These are phyloP conservation scores for Peronosclerospora sorghi DNA, from an alignment of 352 stramenopile genomes.

Conservation along the genomic window DNA sequence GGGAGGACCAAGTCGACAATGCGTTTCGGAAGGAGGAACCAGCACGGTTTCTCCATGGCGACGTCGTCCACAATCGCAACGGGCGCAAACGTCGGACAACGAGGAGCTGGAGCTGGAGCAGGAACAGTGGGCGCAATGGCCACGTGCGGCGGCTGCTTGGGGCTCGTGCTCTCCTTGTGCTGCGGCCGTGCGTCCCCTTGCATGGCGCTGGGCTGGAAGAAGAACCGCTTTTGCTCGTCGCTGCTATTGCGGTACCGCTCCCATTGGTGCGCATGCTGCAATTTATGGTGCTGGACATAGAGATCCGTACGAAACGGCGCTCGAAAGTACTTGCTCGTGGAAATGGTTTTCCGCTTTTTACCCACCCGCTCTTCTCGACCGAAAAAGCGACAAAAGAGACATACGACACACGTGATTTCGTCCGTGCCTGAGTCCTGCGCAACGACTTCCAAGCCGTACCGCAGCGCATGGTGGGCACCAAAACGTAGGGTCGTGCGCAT, in stretches of 20 bases:
- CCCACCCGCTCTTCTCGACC: constrained; percentile 42
- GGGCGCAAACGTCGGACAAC: too few relatives aligned
- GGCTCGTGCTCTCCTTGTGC: not conserved
- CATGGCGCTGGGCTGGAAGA: too few relatives aligned
- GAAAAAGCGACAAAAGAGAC: constrained; percentile 57
- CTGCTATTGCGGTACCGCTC: constrained; percentile 28
- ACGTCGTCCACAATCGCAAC: not conserved
- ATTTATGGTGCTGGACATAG: constrained; percentile 57
- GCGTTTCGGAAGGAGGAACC: constrained; percentile 6
- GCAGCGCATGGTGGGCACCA: constrained; percentile 35
- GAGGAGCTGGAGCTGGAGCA: too few relatives aligned
- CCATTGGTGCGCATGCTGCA: constrained; percentile 43
- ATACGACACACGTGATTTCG: constrained; percentile 39
- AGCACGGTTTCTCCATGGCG: constrained; percentile 3
- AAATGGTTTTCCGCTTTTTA: constrained; percentile 41
- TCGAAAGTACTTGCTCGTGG: constrained; percentile 63
- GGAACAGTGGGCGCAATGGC: too few relatives aligned
- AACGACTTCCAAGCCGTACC: constrained; percentile 41
- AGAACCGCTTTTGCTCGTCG: constrained; percentile 31
- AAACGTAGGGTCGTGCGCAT: constrained; percentile 16
- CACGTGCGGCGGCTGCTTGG: too few relatives aligned
- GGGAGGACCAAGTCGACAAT: constrained; percentile 5
- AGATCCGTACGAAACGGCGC: constrained; percentile 55
- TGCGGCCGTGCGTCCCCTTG: too few relatives aligned
- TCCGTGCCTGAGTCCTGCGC: constrained; percentile 29